These are phyloP conservation scores for Amanita muscaria DNA, from an alignment of 768 basidiomycete genomes.

Conservation along the genomic window DNA sequence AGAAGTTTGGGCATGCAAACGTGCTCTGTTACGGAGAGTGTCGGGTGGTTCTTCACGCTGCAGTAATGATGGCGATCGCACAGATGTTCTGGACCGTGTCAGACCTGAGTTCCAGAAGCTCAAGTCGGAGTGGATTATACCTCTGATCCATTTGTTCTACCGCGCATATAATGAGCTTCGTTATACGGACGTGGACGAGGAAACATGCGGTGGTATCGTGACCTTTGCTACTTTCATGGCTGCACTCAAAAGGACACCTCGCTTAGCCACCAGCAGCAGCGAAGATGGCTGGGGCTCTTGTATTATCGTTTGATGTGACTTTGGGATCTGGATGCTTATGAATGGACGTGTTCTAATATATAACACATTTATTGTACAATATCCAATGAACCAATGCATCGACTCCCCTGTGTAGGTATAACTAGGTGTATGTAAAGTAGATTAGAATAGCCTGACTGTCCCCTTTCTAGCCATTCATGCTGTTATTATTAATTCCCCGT, in stretches of 20 bases:
- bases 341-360: background rate
- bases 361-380: background rate
- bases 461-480: too few species aligned
- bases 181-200: constrained; percentile 3
- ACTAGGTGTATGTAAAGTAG: too few species aligned
- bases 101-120: constrained; percentile 5
- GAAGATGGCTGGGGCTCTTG: constrained; percentile 4
- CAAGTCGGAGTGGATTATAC: constrained; percentile 11
- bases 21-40: constrained; percentile 2
- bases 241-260: constrained; percentile 9
- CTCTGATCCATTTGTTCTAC: constrained; percentile 8
- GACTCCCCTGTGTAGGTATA: too few species aligned
- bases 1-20: constrained; percentile 3
- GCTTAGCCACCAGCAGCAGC: background rate
- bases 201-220: constrained; percentile 11
- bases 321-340: too few species aligned
- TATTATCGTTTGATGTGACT: constrained; percentile 1
- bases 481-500: background rate
- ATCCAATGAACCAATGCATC: background rate
- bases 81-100: constrained; percentile 4
- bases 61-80: background rate
- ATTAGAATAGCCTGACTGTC: too few species aligned
- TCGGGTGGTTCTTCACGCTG: background rate
- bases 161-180: constrained; percentile 3
- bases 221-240: constrained; percentile 17